Evolutionary conservation across 148 eudicot genomes (phyloP).

Genomic region (Vaccinium myrtillus): DNA sequence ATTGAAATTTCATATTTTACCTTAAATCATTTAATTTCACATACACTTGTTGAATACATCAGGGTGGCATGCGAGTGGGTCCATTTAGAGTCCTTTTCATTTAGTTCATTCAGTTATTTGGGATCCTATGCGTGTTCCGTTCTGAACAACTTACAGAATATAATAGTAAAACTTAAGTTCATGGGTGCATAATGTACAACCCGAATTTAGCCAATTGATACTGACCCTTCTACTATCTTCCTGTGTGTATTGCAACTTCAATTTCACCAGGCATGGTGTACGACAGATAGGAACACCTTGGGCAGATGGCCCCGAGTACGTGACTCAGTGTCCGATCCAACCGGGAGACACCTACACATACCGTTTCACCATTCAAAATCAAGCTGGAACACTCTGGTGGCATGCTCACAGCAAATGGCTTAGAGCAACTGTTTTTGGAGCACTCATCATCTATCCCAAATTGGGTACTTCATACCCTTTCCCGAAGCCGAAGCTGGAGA

Average conservation of each 20-base stretch:
- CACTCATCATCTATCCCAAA: slow-evolving; percentile 72
- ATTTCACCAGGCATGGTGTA: slow-evolving; percentile 66
- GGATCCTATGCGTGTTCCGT: no score
- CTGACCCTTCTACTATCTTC: neutral
- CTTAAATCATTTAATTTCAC: no score
- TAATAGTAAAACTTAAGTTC: no score
- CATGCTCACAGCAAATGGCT: slow-evolving; percentile 93
- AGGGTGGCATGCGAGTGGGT: no score
- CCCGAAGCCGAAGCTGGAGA: slow-evolving; percentile 58
- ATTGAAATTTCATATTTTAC: no score
- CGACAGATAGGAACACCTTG: slow-evolving; percentile 83
- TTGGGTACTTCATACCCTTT: slow-evolving; percentile 68
- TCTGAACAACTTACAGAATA: no score
- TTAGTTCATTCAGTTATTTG: no score
- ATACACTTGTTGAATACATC: no score
- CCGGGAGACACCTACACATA: slow-evolving; percentile 85
- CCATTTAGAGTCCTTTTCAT: no score
- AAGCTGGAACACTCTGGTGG: slow-evolving; percentile 96
- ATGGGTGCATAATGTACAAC: no score
- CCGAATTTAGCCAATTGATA: neutral
- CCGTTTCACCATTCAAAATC: slow-evolving; percentile 63
- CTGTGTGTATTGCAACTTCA: neutral
- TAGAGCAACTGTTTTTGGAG: slow-evolving; percentile 88
- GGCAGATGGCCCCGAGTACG: slow-evolving; percentile 93
- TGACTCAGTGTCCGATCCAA: slow-evolving; percentile 85